Base-by-base conservation (phyloP, 1,284 basidiomycete genomes). In the Mycena citricolor region DNA sequence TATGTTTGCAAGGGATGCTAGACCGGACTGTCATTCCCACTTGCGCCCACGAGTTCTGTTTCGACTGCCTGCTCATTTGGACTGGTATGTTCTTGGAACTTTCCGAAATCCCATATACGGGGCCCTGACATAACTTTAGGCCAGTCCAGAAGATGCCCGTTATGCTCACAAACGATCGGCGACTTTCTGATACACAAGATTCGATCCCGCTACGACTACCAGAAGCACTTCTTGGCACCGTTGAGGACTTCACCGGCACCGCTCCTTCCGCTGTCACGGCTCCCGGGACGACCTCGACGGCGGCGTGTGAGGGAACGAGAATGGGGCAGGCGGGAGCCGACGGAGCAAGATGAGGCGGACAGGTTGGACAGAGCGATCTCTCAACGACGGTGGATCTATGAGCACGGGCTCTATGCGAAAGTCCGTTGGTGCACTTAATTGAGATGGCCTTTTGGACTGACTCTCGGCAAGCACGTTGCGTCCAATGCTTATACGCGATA, bases 41-140 rank as follows among this genome's bases (percentile, higher is more conserved):
- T 5, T 94, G 91, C 61, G 85, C 86, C 1, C 91, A 94, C 67
- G 83, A 87, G 58, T 94, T 93, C 60, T 94, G 91, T 58, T 93
- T 94, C 55, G 86, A 88, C 47, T 94, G 91, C 61, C 74, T 94
- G 13, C 69, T 86, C 32, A 68, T 90, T 1, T 94, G 90, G 91
- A 77, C 86, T 25, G 86, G 90, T 82, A 61, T 65, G 72, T 69
- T 17, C 32, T 23, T 40, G 11, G 14, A 14, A 23, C 35, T 31
- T 21, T n/a, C 10, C 7, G 31, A n/a, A n/a, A n/a, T n/a, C n/a
- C n/a, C n/a, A 38, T 5, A 35, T 29, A 16, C 8, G 13, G 31
- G 25, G 12, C 4, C 20, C 12, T 20, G 8, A 20, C 28, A 24
- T 21, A 38, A 40, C 16, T 38, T 16, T 42, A 87, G 85, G 78